Conservation (phyloP, 768 basidiomycete genomes). For the Rhodotorula paludigena region DNA sequence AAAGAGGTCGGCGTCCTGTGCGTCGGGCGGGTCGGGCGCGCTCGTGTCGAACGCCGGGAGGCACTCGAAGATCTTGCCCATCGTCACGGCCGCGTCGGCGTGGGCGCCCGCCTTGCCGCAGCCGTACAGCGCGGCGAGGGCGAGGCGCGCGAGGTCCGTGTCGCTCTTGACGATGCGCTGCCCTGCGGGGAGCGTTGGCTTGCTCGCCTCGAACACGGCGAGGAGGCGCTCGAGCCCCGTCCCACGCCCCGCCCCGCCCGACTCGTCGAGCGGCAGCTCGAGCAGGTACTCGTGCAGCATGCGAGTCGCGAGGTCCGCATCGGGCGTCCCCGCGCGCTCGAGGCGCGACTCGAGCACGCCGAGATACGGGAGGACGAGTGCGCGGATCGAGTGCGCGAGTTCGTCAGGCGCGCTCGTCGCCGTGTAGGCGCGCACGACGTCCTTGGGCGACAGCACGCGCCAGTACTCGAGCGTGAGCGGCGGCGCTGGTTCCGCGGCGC, state of each 20-base stretch:
- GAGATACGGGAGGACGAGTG: slow-evolving; percentile 83
- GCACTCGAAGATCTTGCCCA: slow-evolving; percentile 93
- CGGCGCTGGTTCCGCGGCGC: background rate
- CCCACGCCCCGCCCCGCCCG: slow-evolving; percentile 65
- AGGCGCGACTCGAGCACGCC: slow-evolving; percentile 83
- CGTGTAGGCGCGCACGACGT: slow-evolving; percentile 71
- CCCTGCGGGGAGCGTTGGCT: slow-evolving; percentile 68
- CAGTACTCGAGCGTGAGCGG: slow-evolving; percentile 75
- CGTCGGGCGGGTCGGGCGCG: background rate
- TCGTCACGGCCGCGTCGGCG: slow-evolving; percentile 56
- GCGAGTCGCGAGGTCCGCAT: slow-evolving; percentile 54
- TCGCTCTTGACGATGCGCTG: slow-evolving; percentile 75
- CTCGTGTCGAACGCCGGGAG: slow-evolving; percentile 78
- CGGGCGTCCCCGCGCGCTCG: slow-evolving; percentile 69
- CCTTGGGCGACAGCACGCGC: slow-evolving; percentile 61
- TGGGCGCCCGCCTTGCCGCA: slow-evolving; percentile 50
- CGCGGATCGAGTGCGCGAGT: slow-evolving; percentile 63
- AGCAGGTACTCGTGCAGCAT: slow-evolving; percentile 38
- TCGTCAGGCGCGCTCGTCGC: slow-evolving; percentile 62
- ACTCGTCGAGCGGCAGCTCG: slow-evolving; percentile 56
- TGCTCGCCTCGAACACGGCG: slow-evolving; percentile 81
- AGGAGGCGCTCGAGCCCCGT: slow-evolving; percentile 61
- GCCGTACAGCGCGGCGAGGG: slow-evolving; percentile 84
- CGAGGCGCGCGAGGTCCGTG: slow-evolving; percentile 75
- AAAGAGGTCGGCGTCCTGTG: slow-evolving; percentile 3